Evolutionary conservation across 164 flowering plant genomes (phyloP), one percentile per base, ranked within the genome.

Genomic region (Vitis labrusca): DNA sequence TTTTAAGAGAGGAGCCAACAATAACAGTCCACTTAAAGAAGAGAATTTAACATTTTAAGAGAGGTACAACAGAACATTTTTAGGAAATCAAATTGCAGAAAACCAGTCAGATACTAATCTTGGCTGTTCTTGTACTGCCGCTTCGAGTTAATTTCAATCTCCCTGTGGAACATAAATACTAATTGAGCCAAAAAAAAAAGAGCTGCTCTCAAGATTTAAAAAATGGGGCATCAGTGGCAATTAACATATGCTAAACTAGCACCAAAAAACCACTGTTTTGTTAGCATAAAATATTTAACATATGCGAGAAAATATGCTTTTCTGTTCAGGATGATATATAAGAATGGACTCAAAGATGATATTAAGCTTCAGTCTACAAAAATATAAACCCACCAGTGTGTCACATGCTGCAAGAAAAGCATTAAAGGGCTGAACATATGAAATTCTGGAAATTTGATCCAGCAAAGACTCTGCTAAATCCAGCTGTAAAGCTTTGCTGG

Each of bases 391-490:
- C 80, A 92, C 98, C 86, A 81, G 64, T 59, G 66, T 69, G 66
- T 84, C 80, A 74, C 97, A 95, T 69, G 94, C 96, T 69, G 71
- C 78, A 68, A 95, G 86, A 72, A 89, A 82, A 27, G 78, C 82
- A 81, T 90, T 89, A 65, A 76, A 93, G 60, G 96, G 90, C 71
- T 79, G 71, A 58, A 79, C 68, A 70, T 55, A 19, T 63, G 68
- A 68, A 69, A 63, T 57, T 63, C 70, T 71, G 30, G 79, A 78
- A 55, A 88, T 77, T 76, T 84, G 86, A 74, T 85, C 79, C 75
- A 95, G 79, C 61, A 91, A 74, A 61, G 78, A 73, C 76, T 88
- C 96, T 44, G 99, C 98, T 56, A 88, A 82, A 74, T 90, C 91
- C 74, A 95, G 78, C 60, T 90, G 78, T 47, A 90, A 79, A 14